Base-by-base conservation (phyloP, 805 yeast species). In the Myxozyma neotropica region DNA sequence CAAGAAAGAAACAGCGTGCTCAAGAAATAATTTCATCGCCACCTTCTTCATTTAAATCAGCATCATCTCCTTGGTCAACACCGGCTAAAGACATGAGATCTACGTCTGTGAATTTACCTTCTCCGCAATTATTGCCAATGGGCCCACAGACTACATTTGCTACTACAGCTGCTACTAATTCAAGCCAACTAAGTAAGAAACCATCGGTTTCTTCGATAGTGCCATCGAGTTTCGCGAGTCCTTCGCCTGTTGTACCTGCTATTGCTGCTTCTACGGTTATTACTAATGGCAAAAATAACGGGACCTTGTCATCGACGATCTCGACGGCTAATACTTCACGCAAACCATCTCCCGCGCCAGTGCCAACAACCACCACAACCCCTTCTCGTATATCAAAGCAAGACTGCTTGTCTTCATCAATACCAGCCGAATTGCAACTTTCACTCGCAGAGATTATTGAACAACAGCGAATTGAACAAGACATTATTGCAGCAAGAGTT, bases 1-100 rank as follows among this genome's bases (percentile, higher is more conserved):
- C 84, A 63, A 71, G 88, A 42, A 82, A 80, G 68, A 78, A 75
- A 58, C 65, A 77, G 63, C 75, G 76, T 66, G 36, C 60, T 59
- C 33, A 64, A 63, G 48, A 36, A 23, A n/a, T 40, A 15, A n/a
- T 21, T 12, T 35, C 45, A 4, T 29, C 55, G 42, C 29, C 44
- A 6, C 31, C 61, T 23, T 24, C 45, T 17, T 23, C 53, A 7
- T 24, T 55, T 5, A 19, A 29, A 24, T 36, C 53, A 15, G 19
- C 47, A 6, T 38, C 63, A 8, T 52, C 64, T 12, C 63, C 67
- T 1, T 59, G 65, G 67, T 47, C 58, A 29, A 53, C 63, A 12
- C 59, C 50, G 3, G 44, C 33, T 8, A 59, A 54, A 44, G 51
- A 27, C 17, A 29, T 33, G 21, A 4, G 39, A 43, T 38, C 55